Evolutionary conservation across 2,329 filamentous ascomycete species (phyloP).

Genomic region (Didymellaceae sp.): DNA sequence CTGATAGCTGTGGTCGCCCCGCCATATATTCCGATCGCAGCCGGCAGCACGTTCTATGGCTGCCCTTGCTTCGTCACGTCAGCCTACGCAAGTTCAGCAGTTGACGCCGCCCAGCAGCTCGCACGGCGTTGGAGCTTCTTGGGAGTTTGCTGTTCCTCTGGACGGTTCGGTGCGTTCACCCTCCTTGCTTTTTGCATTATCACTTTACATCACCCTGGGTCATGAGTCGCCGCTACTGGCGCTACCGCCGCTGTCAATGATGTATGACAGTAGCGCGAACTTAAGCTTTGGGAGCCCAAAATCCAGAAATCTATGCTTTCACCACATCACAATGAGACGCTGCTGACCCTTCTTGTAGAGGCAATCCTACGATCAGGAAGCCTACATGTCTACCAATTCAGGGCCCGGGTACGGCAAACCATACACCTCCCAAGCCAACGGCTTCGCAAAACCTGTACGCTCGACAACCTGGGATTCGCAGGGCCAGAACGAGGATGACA

Average conservation of each 20-base stretch:
- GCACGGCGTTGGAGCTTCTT: constrained; percentile 44
- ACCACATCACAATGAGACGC: constrained; percentile 1
- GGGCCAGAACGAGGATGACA: constrained; percentile 34
- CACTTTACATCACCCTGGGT: constrained; percentile 1
- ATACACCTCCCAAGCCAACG: constrained; percentile 44
- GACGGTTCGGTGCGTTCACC: constrained; percentile 43
- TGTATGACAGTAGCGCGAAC: constrained; percentile 32
- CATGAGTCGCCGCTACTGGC: constrained; percentile 19
- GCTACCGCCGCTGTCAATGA: constrained; percentile 31
- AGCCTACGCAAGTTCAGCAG: constrained; percentile 40
- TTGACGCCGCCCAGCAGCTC: constrained; percentile 50
- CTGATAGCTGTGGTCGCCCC: constrained; percentile 16
- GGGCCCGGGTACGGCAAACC: constrained; percentile 37
- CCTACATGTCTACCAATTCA: constrained; percentile 46
- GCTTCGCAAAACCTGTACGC: constrained; percentile 38
- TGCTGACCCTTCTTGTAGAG: constrained; percentile 40
- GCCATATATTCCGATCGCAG: constrained; percentile 9
- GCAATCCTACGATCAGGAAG: constrained; percentile 38
- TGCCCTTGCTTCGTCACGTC: constrained; percentile 40
- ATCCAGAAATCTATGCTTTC: not conserved
- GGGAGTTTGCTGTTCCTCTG: constrained; percentile 50
- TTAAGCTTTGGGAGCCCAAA: constrained; percentile 10
- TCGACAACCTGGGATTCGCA: constrained; percentile 42
- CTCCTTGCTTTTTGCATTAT: constrained; percentile 2
- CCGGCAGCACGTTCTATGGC: constrained; percentile 37